Evolutionary conservation across 257 asterid species (phyloP).

Genomic region (Fraxinus cuspidata): DNA sequence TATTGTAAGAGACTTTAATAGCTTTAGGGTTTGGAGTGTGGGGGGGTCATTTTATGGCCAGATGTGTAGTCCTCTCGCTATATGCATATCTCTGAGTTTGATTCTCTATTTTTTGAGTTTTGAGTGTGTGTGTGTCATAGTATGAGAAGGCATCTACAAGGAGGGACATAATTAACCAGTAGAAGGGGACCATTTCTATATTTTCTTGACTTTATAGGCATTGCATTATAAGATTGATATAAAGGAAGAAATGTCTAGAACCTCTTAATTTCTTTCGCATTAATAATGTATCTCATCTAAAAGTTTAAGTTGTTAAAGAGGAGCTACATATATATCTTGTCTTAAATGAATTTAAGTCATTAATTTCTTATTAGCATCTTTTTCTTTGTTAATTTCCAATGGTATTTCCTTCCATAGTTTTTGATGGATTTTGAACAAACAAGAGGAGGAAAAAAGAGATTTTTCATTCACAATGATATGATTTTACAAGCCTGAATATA

Average conservation of each 20-base stretch:
- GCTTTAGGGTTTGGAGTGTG: conserved; percentile 36
- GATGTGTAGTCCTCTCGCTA: conserved; percentile 10
- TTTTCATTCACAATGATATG: too few species aligned
- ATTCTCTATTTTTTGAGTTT: not conserved
- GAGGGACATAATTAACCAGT: not conserved
- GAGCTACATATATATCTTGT: too few species aligned
- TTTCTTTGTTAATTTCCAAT: too few species aligned
- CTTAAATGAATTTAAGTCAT: too few species aligned
- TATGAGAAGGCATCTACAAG: conserved; percentile 29
- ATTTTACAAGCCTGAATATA: too few species aligned
- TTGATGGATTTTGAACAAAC: too few species aligned
- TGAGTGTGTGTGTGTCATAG: not conserved
- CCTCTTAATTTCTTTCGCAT: too few species aligned
- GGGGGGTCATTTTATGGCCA: conserved; percentile 25
- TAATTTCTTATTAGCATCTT: too few species aligned
- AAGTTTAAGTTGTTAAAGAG: not conserved
- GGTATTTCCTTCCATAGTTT: too few species aligned
- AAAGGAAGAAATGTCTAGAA: conserved; percentile 25
- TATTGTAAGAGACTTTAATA: conserved; percentile 34
- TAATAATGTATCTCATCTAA: conserved; percentile 28
- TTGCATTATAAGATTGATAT: conserved; percentile 32
- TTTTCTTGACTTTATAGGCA: conserved; percentile 30
- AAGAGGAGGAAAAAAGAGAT: too few species aligned
- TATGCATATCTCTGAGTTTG: not conserved
- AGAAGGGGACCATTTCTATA: conserved; percentile 14